A percentile compares a stretch with the other conserved stretches of the same genome.
Evolutionary conservation across 2,329 filamentous ascomycete genomes (phyloP).

Genomic region (Paecilomyces sp.): DNA sequence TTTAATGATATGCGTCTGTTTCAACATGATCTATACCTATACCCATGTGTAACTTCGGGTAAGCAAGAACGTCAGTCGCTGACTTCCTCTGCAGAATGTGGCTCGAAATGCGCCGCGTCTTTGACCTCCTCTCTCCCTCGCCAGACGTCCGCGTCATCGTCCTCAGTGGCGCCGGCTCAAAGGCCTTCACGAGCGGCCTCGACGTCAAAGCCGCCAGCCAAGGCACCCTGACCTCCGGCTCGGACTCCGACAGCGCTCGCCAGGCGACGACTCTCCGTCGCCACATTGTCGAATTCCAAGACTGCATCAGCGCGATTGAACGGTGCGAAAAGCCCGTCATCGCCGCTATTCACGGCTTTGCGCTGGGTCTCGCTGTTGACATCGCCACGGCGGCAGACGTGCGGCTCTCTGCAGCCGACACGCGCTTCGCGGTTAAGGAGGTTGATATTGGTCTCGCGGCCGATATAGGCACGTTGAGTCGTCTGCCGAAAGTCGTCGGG

Average conservation of each 20-base stretch:
- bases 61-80: no score
- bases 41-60: not conserved
- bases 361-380: constrained; percentile 72
- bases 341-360: constrained; percentile 69
- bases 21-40: not conserved
- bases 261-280: constrained; percentile 56
- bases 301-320: constrained; percentile 67
- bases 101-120: constrained; percentile 68
- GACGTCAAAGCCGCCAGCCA: constrained; percentile 67
- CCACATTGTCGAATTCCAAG: constrained; percentile 73
- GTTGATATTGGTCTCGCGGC: constrained; percentile 45
- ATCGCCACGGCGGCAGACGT: constrained; percentile 37
- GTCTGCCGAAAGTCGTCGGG: constrained; percentile 41
- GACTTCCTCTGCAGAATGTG: constrained; percentile 56
- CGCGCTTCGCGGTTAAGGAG: constrained; percentile 40
- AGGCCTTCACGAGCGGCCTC: constrained; percentile 78
- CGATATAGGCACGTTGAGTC: constrained; percentile 41
- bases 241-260: constrained; percentile 53
- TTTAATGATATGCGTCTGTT: not conserved
- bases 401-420: constrained; percentile 29
- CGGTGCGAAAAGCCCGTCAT: constrained; percentile 90
- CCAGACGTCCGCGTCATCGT: constrained; percentile 68
- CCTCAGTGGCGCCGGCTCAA: constrained; percentile 71
- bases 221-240: constrained; percentile 38
- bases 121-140: constrained; percentile 64